These are phyloP conservation scores for Wickerhamomyces strasburgensis DNA, from an alignment of 805 yeast species.

Conservation along the genomic window DNA sequence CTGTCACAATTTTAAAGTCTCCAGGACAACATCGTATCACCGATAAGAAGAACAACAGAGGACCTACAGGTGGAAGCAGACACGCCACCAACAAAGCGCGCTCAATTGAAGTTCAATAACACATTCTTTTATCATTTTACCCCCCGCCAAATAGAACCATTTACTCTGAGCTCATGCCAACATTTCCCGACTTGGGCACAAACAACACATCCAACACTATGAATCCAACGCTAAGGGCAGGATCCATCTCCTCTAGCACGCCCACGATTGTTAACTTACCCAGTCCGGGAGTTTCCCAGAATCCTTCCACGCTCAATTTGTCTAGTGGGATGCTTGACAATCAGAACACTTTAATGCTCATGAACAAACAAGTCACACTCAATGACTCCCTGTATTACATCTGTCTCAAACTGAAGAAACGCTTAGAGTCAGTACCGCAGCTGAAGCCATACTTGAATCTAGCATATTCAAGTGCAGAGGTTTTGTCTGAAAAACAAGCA, in stretches of 20 bases:
- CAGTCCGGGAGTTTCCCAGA: constrained; percentile 9
- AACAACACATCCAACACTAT: background rate
- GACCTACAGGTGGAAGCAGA: no score
- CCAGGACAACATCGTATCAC: no score
- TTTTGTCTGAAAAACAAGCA: constrained; percentile 69
- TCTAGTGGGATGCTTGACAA: background rate
- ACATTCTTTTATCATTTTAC: no score
- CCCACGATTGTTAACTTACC: constrained; percentile 3
- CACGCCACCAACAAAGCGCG: no score
- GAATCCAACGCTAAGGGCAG: background rate
- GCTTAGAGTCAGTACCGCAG: constrained; percentile 57
- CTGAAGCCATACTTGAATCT: constrained; percentile 61
- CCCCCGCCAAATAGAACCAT: no score
- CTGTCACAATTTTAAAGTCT: no score
- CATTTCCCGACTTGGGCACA: background rate
- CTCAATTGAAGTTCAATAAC: no score
- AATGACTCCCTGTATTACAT: constrained; percentile 68
- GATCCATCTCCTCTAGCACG: background rate
- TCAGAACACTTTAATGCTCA: constrained; percentile 35
- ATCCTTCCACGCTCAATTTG: constrained; percentile 10
- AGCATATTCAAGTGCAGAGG: constrained; percentile 64
- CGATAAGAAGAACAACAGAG: no score
- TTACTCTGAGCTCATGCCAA: background rate
- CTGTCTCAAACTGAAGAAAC: constrained; percentile 49
- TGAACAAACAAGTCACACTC: constrained; percentile 60